These are phyloP conservation scores for Acacia concinna DNA, from an alignment of 331 rosid species.

Conservation along the genomic window DNA sequence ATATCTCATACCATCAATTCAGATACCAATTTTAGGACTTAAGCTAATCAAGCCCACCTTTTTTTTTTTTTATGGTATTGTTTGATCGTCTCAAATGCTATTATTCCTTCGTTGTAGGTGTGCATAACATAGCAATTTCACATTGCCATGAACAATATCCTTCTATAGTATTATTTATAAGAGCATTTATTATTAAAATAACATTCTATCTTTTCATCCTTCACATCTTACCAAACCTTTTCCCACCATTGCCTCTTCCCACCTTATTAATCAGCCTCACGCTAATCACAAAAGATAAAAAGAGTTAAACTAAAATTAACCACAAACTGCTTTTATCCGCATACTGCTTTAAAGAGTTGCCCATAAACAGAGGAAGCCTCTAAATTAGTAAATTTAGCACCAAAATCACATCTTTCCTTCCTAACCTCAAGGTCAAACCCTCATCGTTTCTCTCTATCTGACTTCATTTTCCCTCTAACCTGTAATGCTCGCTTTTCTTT, in stretches of 20 bases:
- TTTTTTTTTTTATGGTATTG: background rate
- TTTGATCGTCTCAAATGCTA: conserved; percentile 9
- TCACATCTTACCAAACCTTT: background rate
- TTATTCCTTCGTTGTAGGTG: background rate
- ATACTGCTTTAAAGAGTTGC: conserved; percentile 33
- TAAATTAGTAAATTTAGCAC: conserved; percentile 48
- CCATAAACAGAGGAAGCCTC: conserved; percentile 52
- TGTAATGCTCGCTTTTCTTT: conserved; percentile 46
- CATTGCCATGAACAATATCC: background rate
- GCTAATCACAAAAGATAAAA: background rate
- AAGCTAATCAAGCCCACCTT: background rate
- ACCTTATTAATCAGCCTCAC: background rate
- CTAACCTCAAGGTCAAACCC: conserved; percentile 57
- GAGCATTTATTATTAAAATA: background rate
- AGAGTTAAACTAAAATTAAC: conserved; percentile 37
- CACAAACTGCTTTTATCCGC: conserved; percentile 33
- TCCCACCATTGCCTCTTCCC: background rate
- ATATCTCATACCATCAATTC: background rate
- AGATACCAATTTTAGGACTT: background rate
- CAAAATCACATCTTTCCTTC: conserved; percentile 11
- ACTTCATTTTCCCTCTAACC: conserved; percentile 33
- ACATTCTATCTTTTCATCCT: background rate
- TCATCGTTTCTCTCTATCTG: conserved; percentile 32
- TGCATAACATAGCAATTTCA: background rate
- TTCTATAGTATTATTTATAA: background rate